phyloP scores from a whole-genome alignment of 192 early-diverging fungal genomes.

The Rhizophagus sp. region DNA sequence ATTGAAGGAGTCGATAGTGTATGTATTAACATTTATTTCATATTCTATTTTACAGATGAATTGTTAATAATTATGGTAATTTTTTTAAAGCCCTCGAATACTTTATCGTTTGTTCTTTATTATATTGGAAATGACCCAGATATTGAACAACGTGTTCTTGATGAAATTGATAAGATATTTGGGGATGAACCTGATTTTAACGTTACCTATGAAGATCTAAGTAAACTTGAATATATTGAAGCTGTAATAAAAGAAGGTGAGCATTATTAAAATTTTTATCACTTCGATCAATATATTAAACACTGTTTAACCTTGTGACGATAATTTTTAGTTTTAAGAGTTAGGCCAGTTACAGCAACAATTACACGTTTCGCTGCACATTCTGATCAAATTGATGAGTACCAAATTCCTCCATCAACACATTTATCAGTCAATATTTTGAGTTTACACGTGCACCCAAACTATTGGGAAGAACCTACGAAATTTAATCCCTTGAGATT shows the following conservation, averaged over 20 bases:
- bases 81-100: conserved; percentile 20
- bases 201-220: conserved; percentile 22
- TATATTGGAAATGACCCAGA: conserved; percentile 1
- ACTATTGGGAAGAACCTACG: conserved; percentile 19
- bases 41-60: neutral
- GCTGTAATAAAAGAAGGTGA: conserved; percentile 24
- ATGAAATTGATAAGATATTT: conserved; percentile 7
- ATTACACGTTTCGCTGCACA: neutral
- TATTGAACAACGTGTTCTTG: neutral
- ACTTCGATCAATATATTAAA: neutral
- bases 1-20: conserved; percentile 22
- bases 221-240: conserved; percentile 22
- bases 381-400: conserved; percentile 11
- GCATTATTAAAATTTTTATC: neutral
- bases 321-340: neutral
- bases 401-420: conserved; percentile 18
- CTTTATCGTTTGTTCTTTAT: conserved; percentile 19
- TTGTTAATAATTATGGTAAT: neutral
- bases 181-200: neutral
- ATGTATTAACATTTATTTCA: neutral
- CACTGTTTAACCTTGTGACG: neutral
- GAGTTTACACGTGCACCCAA: conserved; percentile 13
- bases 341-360: conserved; percentile 10
- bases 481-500: conserved; percentile 23
- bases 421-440: neutral